Base-by-base conservation (phyloP, 768 basidiomycete genomes). In the Tubosaeta sp. region DNA sequence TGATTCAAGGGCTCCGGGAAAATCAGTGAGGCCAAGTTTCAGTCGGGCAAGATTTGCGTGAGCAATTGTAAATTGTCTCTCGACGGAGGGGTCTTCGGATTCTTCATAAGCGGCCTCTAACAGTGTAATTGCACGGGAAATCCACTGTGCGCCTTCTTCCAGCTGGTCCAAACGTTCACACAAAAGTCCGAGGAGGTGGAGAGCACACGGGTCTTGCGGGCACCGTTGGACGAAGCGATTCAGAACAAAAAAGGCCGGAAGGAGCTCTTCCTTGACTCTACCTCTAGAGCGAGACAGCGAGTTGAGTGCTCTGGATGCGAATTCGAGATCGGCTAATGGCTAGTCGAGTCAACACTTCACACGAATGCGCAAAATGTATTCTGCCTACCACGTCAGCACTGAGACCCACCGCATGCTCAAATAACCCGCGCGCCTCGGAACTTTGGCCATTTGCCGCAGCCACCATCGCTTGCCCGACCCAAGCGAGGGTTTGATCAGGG, bases 71-170 rank as follows among this genome's bases (percentile, higher is more conserved):
- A 87, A 99, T 47, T 80, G 84, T 44, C 75, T 71, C 68, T 97
- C 96, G 11, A 91, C 81, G 21, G 74, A 71, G 1, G 84, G 69
- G 47, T 91, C 86, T 67, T 99, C 96, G 13, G 80, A 81, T 47
- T 87, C 83, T 65, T 99, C 96, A 70, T 96, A 99, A 24, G 79
- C 77, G 2, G 81, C 77, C 67, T 98, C 95, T n/a, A 98, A 72
- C 10, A 93, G 73, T 4, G 67, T 52, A 13, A 91, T 89, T 1
- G 87, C 83, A 25, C 76, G 76, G 30, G 74, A 67, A 35, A 94
- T 74, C 30, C 82, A 71, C 22, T 73, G 68, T 14, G 76, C 70
- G 6, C 83, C 89, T 25, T 82, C 74, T 14, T 83, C 80, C 25
- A 77, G 60, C 34, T 90, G 86, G 12, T 85, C 87, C 5, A 98